These are phyloP conservation scores for Barbatosphaeria neglecta DNA, from an alignment of 495 filamentous ascomycete genomes.

Conservation along the genomic window DNA sequence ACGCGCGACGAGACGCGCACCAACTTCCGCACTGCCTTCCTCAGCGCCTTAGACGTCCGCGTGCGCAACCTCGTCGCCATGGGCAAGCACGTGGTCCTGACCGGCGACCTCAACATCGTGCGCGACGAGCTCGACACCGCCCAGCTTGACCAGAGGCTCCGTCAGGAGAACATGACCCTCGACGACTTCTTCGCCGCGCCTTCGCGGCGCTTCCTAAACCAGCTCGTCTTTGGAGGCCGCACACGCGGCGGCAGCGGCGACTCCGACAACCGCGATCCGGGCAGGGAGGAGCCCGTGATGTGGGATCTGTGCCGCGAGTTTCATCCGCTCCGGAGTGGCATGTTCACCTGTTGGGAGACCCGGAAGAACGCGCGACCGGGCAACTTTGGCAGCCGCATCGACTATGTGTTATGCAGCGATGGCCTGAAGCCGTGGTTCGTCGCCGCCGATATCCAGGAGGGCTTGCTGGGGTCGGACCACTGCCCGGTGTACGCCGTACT, in stretches of 20 bases:
- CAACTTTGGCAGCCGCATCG: constrained; percentile 84
- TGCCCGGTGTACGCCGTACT: constrained; percentile 62
- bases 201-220: constrained; percentile 74
- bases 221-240: constrained; percentile 60
- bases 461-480: constrained; percentile 90
- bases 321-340: constrained; percentile 66
- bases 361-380: constrained; percentile 78
- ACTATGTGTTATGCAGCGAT: constrained; percentile 78
- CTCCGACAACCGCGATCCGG: constrained; percentile 59
- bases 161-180: constrained; percentile 52
- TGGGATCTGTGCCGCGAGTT: constrained; percentile 81
- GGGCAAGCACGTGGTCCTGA: constrained; percentile 73
- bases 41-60: constrained; percentile 67
- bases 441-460: constrained; percentile 90
- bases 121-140: constrained; percentile 64
- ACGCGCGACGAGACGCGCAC: constrained; percentile 75
- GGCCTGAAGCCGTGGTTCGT: constrained; percentile 75
- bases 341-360: constrained; percentile 95
- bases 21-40: constrained; percentile 69
- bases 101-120: constrained; percentile 89
- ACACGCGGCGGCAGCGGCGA: constrained; percentile 60
- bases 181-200: constrained; percentile 53
- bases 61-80: constrained; percentile 70
- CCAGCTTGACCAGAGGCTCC: constrained; percentile 51
- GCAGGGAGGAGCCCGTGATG: constrained; percentile 62